Evolutionary conservation across 768 basidiomycete species (phyloP).

Genomic region (Russula sp.): DNA sequence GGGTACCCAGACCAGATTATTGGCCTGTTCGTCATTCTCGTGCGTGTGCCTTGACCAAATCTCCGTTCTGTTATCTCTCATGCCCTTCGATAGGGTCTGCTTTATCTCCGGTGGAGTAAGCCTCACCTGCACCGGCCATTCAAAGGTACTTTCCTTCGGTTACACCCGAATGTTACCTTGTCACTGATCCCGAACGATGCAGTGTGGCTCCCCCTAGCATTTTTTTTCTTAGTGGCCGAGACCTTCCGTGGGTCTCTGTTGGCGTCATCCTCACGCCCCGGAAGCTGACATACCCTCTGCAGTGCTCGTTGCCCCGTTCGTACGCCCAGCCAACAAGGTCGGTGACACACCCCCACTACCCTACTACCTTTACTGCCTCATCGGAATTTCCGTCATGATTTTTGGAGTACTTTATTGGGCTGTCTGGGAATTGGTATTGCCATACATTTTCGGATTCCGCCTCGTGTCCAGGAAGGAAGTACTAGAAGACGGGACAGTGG

Average conservation of each 20-base stretch:
- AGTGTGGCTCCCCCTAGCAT: constrained; percentile 53
- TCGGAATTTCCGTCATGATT: constrained; percentile 45
- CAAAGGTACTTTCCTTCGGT: constrained; percentile 30
- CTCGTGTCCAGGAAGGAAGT: constrained; percentile 45
- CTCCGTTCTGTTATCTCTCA: neutral
- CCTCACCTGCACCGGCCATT: constrained; percentile 46
- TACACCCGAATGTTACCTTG: no score
- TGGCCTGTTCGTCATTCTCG: constrained; percentile 50
- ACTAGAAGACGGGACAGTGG: constrained; percentile 48
- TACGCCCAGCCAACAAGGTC: constrained; percentile 46
- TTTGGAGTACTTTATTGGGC: constrained; percentile 50
- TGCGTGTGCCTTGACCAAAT: constrained; percentile 28
- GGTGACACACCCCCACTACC: constrained; percentile 58
- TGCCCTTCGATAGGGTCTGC: constrained; percentile 38
- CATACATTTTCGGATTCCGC: constrained; percentile 43
- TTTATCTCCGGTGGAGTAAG: constrained; percentile 49
- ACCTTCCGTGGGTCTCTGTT: constrained; percentile 40
- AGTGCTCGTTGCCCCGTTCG: constrained; percentile 53
- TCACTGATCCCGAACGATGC: constrained; percentile 27
- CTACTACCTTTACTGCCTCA: constrained; percentile 54
- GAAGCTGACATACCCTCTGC: neutral
- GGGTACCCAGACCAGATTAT: constrained; percentile 52
- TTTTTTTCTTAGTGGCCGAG: constrained; percentile 49
- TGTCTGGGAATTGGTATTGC: constrained; percentile 45
- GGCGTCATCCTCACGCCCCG: neutral